Conservation (phyloP, 1,139 yeast species). For the Pichia sp. region DNA sequence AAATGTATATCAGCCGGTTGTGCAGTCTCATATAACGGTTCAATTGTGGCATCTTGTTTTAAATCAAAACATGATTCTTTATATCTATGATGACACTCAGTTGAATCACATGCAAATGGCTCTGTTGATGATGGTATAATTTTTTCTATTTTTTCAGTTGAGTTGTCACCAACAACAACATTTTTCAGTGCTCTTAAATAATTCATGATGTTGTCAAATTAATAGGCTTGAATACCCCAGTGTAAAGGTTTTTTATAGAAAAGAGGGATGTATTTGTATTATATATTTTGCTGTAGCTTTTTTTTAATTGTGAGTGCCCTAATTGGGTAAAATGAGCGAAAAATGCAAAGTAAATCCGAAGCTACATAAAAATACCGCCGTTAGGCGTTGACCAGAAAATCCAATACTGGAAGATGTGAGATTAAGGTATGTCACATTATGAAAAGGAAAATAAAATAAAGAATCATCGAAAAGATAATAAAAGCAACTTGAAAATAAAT, state of each 20-base stretch:
- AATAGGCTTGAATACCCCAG: background rate
- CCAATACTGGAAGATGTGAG: too few relatives aligned
- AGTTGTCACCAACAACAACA: constrained; percentile 6
- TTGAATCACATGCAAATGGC: constrained; percentile 38
- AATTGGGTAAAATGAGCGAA: background rate
- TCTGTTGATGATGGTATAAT: constrained; percentile 29
- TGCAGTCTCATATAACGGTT: constrained; percentile 64
- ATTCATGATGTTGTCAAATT: constrained; percentile 3
- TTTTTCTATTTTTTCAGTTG: constrained; percentile 15
- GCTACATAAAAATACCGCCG: background rate
- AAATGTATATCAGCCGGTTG: constrained; percentile 64
- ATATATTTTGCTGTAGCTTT: too few relatives aligned
- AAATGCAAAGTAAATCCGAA: background rate
- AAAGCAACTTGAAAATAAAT: too few relatives aligned
- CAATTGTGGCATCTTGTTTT: constrained; percentile 35
- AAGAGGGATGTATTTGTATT: background rate
- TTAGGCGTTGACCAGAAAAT: background rate
- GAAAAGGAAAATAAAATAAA: too few relatives aligned
- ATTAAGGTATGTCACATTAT: too few relatives aligned
- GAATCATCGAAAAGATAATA: too few relatives aligned
- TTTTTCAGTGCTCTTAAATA: constrained; percentile 7
- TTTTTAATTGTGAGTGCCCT: background rate
- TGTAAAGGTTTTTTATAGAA: background rate
- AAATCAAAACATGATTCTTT: constrained; percentile 50
- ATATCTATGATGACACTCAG: constrained; percentile 42